Base-by-base conservation (phyloP, 2,329 filamentous ascomycete species). In the Fusarium goolgardi region DNA sequence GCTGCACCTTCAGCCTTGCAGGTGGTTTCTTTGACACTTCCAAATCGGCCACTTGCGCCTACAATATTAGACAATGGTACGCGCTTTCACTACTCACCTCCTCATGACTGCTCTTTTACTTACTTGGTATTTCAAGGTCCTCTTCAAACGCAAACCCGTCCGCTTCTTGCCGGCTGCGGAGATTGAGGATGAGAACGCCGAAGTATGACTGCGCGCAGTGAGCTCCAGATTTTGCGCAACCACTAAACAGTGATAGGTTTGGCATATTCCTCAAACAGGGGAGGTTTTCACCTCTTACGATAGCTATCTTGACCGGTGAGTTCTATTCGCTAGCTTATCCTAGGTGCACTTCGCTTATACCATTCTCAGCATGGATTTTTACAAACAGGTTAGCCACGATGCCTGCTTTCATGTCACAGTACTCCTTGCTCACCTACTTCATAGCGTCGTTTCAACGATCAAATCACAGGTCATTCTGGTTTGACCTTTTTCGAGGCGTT, bases 71-170 rank as follows among this genome's bases (percentile, higher is more conserved):
- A 69, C 45, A 45, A 74, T 74, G 72, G 72, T 74, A 72, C 55
- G 52, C 44, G 39, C 53, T 55, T 47, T 32, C 40, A 29, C 16
- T 27, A 25, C 25, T 46, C 50, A 11, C 13, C 21, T 20, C 46
- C 21, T 45, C 12, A 44, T 11, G 23, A n/a, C 49, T 55, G 41
- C 41, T 27, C 58, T 59, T 58, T 61, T 31, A 43, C 67, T 67
- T 32, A 68, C 51, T 35, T 25, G 21, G 12, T 37, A 32, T 57
- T 27, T 46, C 32, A 60, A 98, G 95, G 95, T 99, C 73, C 86
- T 97, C 69, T 97, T 92, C 81, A 98, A 98, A 83, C 89, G 96
- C 75, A 98, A 98, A 81, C 94, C 94, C 59, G 94, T 98, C 76
- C 90, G 92, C 81, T 91, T 93, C 77, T 83, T 94, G 71, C 86